Evolutionary conservation across 2,329 filamentous ascomycete genomes (phyloP), one percentile per base, ranked within the genome.

Genomic region (Colletotrichum kahawae): DNA sequence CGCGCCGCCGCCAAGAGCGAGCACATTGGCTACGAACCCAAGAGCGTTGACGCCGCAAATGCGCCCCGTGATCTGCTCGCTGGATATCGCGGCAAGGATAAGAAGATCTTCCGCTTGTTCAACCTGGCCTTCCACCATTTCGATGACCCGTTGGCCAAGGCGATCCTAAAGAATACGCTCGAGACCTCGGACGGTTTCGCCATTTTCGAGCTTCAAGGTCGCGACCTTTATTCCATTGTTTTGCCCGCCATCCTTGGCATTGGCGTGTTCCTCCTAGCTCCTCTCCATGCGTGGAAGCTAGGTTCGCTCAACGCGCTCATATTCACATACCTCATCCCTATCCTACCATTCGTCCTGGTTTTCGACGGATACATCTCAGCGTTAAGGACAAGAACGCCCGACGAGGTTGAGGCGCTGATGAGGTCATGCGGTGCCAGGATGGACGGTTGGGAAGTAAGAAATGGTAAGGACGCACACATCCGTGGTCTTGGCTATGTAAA

Each of bases 41-140:
- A 89, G 38, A 85, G 91, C 16, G 91, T 95, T 1, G 93, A 95
- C 83, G 94, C 94, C 13, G 87, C 90, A 13, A 84, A 87, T 66
- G 91, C 90, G 2, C 90, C 92, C n/a, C 79, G 83, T 36, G 83
- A 87, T 54, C 82, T 92, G 36, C 83, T 90, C 62, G 79, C 71
- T 27, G 80, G 80, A 21, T 79, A 80, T 31, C 70, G 67, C 5
- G 38, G 77, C 7, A 80, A 83, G 13, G 85, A 84, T 5, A 86
- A 85, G 64, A 89, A 87, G 79, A 89, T 94, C 27, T 93, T 95
- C 80, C 87, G 94, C 6, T 84, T 95, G 65, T 95, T 94, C 82
- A 94, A 93, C 81, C 86, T 95, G 3, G 90, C 93, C 1, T 96
- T 96, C 80, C 94, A 95, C 82, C 94, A 95, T 84, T 95, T 95